These are phyloP conservation scores for Solanum hybrid DNA, from an alignment of 305 asterid genomes.

Conservation along the genomic window DNA sequence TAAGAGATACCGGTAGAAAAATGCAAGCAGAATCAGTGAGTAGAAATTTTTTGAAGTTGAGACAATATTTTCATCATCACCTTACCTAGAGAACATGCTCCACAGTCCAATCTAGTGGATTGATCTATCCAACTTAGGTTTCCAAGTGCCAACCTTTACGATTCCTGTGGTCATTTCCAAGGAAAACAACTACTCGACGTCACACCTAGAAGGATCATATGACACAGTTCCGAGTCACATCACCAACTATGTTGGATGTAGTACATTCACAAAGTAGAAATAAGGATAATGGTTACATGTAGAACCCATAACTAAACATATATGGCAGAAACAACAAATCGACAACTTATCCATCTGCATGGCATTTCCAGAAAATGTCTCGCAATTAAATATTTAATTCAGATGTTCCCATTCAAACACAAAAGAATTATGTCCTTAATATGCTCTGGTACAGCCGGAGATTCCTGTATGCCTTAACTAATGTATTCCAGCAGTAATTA, in stretches of 20 bases:
- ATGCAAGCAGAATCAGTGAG: neutral
- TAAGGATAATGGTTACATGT: neutral
- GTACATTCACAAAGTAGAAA: neutral
- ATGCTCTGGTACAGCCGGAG: neutral
- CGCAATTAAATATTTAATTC: neutral
- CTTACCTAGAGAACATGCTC: neutral
- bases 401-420: neutral
- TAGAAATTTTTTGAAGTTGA: neutral
- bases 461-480: neutral
- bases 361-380: neutral
- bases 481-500: neutral
- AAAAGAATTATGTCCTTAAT: neutral
- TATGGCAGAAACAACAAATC: neutral
- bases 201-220: neutral
- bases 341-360: neutral
- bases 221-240: neutral
- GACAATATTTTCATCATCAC: neutral
- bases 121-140: neutral
- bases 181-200: neutral
- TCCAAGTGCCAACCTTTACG: neutral
- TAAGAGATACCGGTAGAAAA: neutral
- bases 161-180: neutral
- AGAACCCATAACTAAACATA: neutral
- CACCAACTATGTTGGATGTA: neutral
- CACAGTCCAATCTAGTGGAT: neutral